Base-by-base conservation (phyloP, 139 green algal species). In the Chlamydomonas applanata region DNA sequence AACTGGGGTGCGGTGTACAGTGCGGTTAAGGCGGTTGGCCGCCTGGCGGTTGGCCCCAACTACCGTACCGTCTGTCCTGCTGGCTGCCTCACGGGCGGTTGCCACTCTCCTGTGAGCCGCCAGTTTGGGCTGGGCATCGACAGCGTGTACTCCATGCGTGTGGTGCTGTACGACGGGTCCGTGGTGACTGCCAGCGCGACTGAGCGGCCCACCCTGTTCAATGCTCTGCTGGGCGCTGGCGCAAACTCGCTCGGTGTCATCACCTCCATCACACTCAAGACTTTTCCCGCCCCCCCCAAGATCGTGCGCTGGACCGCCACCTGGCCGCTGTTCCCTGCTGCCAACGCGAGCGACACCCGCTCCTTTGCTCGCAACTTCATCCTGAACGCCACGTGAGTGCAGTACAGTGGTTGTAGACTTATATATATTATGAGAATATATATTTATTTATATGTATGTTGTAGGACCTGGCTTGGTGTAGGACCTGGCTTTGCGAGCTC, bases 151-250 rank as follows among this genome's bases (percentile, higher is more conserved):
- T 46, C 61, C 9, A 59, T 75, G 25, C 24, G 35, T 0, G 36
- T 75, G n/a, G 25, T 44, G 56, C 70, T 75, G 24, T 75, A 66
- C 70, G 66, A 75, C 56, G 70, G 70, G 54, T 69, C 33, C 1
- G 19, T 45, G 0, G 17, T 75, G 0, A 60, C 35, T 3, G 17
- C 46, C 2, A 60, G 25, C 70, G 27, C 19, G 34, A 69, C 34
- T 5, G 14, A 11, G 25, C n/a, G 66, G 33, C 33, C 56, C 24
- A 34, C 54, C 53, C 56, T 75, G 27, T 75, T 75, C 54, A 25
- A 75, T 33, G 70, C 70, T 0, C 62, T 56, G 34, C n/a, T 75
- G 34, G 70, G 70, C 1, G 70, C 70, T 2, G 70, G 70, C 2
- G 22, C 34, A 2, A 75, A 69, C 54, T 33, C 19, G 45, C 59